A percentile compares a stretch with the other conserved stretches of the same genome.
Evolutionary conservation across 345 rosid genomes (phyloP).

Genomic region (Stellera chamaejasme): DNA sequence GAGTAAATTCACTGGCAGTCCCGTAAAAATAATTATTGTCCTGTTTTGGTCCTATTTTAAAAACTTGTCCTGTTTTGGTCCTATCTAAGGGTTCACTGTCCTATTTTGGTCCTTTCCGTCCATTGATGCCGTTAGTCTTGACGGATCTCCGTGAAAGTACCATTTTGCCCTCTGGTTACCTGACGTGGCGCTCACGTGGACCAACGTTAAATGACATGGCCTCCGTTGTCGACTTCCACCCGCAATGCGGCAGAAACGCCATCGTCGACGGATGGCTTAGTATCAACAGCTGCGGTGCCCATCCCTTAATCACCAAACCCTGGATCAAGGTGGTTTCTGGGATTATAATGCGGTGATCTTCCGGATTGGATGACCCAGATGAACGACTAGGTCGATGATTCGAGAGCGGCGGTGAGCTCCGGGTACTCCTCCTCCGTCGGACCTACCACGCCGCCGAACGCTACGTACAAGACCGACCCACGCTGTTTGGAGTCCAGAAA

Average conservation of each 20-base stretch:
- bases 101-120: no score
- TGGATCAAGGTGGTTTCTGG: slow-evolving; percentile 4
- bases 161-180: no score
- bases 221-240: slow-evolving; percentile 54
- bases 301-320: slow-evolving; percentile 34
- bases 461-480: slow-evolving; percentile 19
- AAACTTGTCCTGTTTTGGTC: no score
- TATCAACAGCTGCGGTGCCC: slow-evolving; percentile 49
- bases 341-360: neutral
- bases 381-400: slow-evolving; percentile 11
- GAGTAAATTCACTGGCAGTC: no score
- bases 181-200: no score
- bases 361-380: slow-evolving; percentile 12
- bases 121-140: no score
- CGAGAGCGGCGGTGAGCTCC: slow-evolving; percentile 6
- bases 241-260: slow-evolving; percentile 46
- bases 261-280: slow-evolving; percentile 36
- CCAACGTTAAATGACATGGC: no score
- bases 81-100: no score
- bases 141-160: no score
- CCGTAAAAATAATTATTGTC: no score
- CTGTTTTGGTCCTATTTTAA: no score
- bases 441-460: slow-evolving; percentile 21
- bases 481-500: slow-evolving; percentile 23
- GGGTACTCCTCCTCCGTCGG: slow-evolving; percentile 10